Conservation (phyloP, 495 filamentous ascomycete species). For the Podospora pseudoanserina region DNA sequence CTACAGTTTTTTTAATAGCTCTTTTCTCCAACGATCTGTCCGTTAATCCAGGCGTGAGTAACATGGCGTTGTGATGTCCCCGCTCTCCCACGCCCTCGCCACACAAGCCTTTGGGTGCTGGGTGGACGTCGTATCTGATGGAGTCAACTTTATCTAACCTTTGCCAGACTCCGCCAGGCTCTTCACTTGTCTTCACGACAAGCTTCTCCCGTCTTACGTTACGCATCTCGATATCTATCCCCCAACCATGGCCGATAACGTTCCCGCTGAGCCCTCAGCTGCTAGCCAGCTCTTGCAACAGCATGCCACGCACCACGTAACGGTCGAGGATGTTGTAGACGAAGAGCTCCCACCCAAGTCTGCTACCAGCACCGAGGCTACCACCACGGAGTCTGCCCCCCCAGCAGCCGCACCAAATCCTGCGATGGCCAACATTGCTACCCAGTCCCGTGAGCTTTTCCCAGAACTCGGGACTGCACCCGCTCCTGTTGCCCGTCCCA, state of each 20-base stretch:
- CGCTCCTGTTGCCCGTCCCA: constrained; percentile 54
- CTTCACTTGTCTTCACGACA: not conserved
- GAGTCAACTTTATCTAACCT: not conserved
- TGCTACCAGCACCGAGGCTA: constrained; percentile 32
- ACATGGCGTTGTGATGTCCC: not conserved
- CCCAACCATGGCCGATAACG: constrained; percentile 33
- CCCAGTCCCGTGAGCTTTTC: constrained; percentile 84
- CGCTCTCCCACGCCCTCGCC: not conserved
- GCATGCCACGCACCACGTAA: constrained; percentile 65
- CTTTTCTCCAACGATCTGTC: not conserved
- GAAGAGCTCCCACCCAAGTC: constrained; percentile 62
- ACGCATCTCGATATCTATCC: not conserved
- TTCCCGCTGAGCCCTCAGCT: constrained; percentile 46
- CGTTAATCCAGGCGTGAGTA: not conserved
- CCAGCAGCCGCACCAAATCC: constrained; percentile 44
- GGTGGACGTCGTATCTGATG: not conserved
- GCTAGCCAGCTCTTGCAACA: constrained; percentile 76
- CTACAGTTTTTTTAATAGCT: not conserved
- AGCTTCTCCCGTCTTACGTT: not conserved
- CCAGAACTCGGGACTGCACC: constrained; percentile 73
- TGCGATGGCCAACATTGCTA: constrained; percentile 57
- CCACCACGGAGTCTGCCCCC: constrained; percentile 35
- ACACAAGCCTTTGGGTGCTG: not conserved
- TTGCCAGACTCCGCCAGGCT: not conserved
- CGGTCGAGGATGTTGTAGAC: constrained; percentile 75